Base-by-base conservation (phyloP, 1,139 yeast genomes). In the Taphrina betulina region DNA sequence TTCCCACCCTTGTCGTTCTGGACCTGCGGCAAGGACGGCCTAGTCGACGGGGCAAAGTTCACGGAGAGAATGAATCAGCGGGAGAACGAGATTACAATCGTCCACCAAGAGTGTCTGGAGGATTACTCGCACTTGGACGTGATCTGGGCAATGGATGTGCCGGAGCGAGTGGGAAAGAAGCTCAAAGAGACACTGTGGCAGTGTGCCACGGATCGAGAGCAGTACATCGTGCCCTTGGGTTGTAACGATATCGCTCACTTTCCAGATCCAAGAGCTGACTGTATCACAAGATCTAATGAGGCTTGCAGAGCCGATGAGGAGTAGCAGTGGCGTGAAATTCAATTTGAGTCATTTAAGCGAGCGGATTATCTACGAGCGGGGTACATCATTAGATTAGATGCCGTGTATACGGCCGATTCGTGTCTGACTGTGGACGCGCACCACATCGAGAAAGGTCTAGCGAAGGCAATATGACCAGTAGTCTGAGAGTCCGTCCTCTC, bases 111-210 rank as follows among this genome's bases (percentile, higher is more conserved):
- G 0, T 68, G 61, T 22, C 60, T 68, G 3, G 68, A 69, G 0
- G 64, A 75, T 28, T 94, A 89, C 67, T 92, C 94, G 48, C 97
- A 90, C 68, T 75, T 90, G 65, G 97, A 90, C 67, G 94, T 89
- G 20, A 69, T 90, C 23, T 90, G 97, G 97, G 95, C 96, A 0
- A 68, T 72, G 28, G 89, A 86, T 63, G 95, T 82, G 0, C 72
- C 76, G n/a, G 75, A 75, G 2, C 72, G 71, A 54, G 82, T 85
- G 3, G 73, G 69, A 1, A 56, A 52, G 45, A 77, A 77, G 35
- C 75, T 80, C 60, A 60, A 61, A 5, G 60, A 63, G 35, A 68
- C 68, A 40, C 66, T 71, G 28, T 66, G 68, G 67, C 60, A 36
- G 17, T 43, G 48, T 31, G 48, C 48, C 29, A 43, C 29, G 14